Evolutionary conservation across 768 basidiomycete species (phyloP).

Genomic region (Cantharellus anzutake): DNA sequence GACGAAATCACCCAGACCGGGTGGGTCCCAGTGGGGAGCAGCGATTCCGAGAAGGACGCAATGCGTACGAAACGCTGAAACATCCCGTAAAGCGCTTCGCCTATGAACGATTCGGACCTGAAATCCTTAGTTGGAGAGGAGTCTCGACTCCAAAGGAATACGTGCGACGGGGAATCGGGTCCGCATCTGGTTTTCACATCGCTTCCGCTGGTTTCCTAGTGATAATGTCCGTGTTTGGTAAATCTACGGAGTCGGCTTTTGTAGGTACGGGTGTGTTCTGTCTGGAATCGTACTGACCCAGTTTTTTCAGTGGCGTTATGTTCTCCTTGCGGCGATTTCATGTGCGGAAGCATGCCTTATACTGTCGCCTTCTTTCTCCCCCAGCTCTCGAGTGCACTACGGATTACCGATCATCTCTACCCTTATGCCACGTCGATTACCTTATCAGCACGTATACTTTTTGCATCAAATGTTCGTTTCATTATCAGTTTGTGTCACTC

Average conservation of each 20-base stretch:
- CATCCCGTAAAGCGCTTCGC: constrained; percentile 64
- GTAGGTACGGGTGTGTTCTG: constrained; percentile 25
- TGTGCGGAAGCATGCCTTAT: constrained; percentile 46
- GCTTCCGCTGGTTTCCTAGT: constrained; percentile 36
- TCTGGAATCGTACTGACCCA: not conserved
- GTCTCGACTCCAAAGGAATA: constrained; percentile 56
- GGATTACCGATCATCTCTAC: not conserved
- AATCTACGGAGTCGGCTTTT: constrained; percentile 39
- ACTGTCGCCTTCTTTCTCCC: constrained; percentile 35
- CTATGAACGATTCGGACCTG: constrained; percentile 74
- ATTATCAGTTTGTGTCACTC: constrained; percentile 47
- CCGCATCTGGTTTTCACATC: constrained; percentile 47
- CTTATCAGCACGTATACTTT: constrained; percentile 59
- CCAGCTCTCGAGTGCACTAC: constrained; percentile 17
- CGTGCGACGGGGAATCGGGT: constrained; percentile 41
- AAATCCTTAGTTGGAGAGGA: constrained; percentile 44
- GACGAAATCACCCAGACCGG: constrained; percentile 58
- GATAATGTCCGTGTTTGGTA: constrained; percentile 43
- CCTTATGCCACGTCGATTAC: constrained; percentile 21
- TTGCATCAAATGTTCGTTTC: constrained; percentile 64
- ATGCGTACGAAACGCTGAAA: constrained; percentile 62
- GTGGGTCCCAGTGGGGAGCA: constrained; percentile 30
- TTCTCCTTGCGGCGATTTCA: constrained; percentile 43
- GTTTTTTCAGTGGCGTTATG: constrained; percentile 51
- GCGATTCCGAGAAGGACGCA: constrained; percentile 48